Percentiles rank a stretch among this genome's conserved stretches.
Evolutionary conservation across 768 basidiomycete species (phyloP).

Genomic region (Podaxis sp.): DNA sequence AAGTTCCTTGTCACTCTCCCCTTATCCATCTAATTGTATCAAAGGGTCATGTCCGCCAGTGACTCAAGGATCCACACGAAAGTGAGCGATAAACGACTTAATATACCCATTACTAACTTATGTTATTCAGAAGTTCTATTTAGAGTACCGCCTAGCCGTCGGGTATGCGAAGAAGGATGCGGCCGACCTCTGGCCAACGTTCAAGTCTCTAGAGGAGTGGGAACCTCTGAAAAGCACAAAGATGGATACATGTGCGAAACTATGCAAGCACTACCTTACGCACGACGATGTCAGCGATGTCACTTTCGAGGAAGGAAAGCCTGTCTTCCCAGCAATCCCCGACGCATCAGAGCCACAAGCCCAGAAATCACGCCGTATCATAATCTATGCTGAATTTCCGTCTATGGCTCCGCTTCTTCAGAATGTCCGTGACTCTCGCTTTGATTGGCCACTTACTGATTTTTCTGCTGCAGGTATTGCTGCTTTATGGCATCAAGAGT

Average conservation of each 20-base stretch:
- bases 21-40: too few species aligned
- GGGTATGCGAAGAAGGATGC: not conserved
- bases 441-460: not conserved
- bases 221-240: not conserved
- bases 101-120: too few species aligned
- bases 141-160: not conserved
- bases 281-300: not conserved
- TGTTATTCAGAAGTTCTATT: not conserved
- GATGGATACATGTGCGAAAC: not conserved
- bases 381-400: not conserved
- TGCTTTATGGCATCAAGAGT: not conserved
- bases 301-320: not conserved
- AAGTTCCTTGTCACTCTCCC: too few species aligned
- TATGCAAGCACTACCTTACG: not conserved
- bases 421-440: not conserved
- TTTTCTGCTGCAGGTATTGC: not conserved
- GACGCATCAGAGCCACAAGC: not conserved
- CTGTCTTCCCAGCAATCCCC: not conserved
- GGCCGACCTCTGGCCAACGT: not conserved
- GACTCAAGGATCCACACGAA: too few species aligned
- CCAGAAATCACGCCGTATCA: not conserved
- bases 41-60: too few species aligned
- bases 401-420: not conserved
- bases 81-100: too few species aligned
- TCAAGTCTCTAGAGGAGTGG: not conserved